phyloP scores from a whole-genome alignment of 192 early-diverging fungal genomes.

The Pecoramyces ruminantium region DNA sequence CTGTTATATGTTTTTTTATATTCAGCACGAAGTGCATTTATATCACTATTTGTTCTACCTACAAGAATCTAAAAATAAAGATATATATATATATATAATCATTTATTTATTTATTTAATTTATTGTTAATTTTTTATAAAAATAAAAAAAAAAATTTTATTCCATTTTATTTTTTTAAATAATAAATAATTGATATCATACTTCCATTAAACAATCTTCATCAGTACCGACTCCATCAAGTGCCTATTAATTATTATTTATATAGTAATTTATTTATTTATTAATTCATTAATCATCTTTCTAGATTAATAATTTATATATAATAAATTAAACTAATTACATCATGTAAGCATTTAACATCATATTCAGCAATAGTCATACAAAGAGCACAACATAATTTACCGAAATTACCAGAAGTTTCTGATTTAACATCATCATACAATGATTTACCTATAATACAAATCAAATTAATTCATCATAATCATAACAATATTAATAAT shows the following conservation, averaged over 20 bases:
- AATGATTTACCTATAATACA: not conserved
- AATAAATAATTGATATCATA: not conserved
- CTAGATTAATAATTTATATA: no score
- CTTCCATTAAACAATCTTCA: conserved; percentile 18
- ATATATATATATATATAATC: no score
- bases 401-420: not conserved
- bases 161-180: no score
- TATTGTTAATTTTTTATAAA: no score
- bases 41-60: conserved; percentile 24
- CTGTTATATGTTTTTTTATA: conserved; percentile 9
- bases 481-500: no score
- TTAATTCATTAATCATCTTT: no score
- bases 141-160: no score
- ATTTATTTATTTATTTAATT: no score
- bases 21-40: conserved; percentile 10
- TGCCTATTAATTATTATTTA: not conserved
- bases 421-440: not conserved
- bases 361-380: not conserved
- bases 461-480: no score
- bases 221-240: conserved; percentile 15
- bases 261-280: not conserved
- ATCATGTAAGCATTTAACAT: not conserved
- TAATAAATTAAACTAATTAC: not conserved
- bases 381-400: not conserved
- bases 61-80: conserved; percentile 23